Evolutionary conservation across 2,329 filamentous ascomycete genomes (phyloP), one percentile per base, ranked within the genome.

Genomic region (Exophiala calicioides): DNA sequence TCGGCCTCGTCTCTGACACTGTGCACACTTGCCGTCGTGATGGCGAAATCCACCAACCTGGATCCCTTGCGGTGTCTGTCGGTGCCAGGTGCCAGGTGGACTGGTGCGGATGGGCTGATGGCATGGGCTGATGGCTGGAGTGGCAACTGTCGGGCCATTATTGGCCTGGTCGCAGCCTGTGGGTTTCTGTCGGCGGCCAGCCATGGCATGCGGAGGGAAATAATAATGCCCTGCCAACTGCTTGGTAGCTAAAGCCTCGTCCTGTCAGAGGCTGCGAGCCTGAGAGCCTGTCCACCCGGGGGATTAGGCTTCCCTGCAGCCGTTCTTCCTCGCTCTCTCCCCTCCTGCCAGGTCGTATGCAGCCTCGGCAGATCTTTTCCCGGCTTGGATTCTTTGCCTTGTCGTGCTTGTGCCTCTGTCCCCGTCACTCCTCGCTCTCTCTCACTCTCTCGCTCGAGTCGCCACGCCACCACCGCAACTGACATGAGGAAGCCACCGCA

Each of bases 321-420:
- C 36, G 31, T 37, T 35, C 26, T 32, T 39, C 12, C 23, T 32
- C 26, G 39, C 42, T 35, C 27, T 37, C 36, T 26, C 36, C 23
- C 40, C 45, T 20, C 18, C 24, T 35, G n/a, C n/a, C n/a, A n/a
- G n/a, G n/a, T n/a, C n/a, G n/a, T 46, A 36, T 49, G 47, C 52
- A 55, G 52, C 52, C 52, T 55, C 52, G 52, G 52, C 47, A 54
- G 52, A 54, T 51, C 40, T 19, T 40, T 32, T 40, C 23, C 48
- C 39, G n/a, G 41, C 26, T 48, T 43, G 44, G 26, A 43, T 32
- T 7, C 24, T n/a, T 27, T 7, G 24, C 24, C 24, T 27, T 7
- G 7, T 27, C 7, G 7, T 27, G 24, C 24, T n/a, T 7, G 24
- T 27, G 24, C 24, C 24, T 27, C 24, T 27, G n/a, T n/a, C 24